Base-by-base conservation (phyloP, 2,329 filamentous ascomycete genomes). In the Didymella sp. region DNA sequence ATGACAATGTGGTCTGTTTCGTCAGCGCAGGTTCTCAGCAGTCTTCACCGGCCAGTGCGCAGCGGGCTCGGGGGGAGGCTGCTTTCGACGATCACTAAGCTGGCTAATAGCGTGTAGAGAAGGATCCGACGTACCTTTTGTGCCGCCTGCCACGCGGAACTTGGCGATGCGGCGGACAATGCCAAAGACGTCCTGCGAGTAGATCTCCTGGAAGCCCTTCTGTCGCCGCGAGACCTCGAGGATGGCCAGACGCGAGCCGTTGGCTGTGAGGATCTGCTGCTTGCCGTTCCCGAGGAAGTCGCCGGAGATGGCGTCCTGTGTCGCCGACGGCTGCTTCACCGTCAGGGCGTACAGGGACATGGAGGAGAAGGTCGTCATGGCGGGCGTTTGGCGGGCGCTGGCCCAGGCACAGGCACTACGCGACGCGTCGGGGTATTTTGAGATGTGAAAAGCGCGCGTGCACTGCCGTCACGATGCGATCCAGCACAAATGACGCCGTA, bases 261-360 rank as follows among this genome's bases (percentile, higher is more conserved):
- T 94, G 45, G 90, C 94, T 25, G 93, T 94, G 76, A 97, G 87
- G 74, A 99, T 96, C 79, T 97, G 93, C 82, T 99, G 95, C 79
- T 97, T 94, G 80, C 94, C 96, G 63, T 92, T 96, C 66, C 94
- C 93, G 59, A 92, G 89, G 79, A 98, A 98, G 80, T 98, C 94
- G 69, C 95, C 96, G 58, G 96, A 85, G 64, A 97, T 89, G 63
- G 95, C 93, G 79, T 96, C 90, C 47, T 89, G 92, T 72, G 96
- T 87, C 58, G 92, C 90, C 66, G 92, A 93, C 30, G 95, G 91
- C 68, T 91, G 89, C 79, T 97, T 92, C 73, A 99, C 89, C 68
- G 95, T 98, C 81, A 99, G 84, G 72, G 92, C 95, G 82, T 99
- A 99, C 81, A 99, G 88, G 78, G 97, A 97, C 92, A 97, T 96